These are phyloP conservation scores for Lichtheimia ornata DNA, from an alignment of 371 early-diverging fungal genomes.

Conservation along the genomic window DNA sequence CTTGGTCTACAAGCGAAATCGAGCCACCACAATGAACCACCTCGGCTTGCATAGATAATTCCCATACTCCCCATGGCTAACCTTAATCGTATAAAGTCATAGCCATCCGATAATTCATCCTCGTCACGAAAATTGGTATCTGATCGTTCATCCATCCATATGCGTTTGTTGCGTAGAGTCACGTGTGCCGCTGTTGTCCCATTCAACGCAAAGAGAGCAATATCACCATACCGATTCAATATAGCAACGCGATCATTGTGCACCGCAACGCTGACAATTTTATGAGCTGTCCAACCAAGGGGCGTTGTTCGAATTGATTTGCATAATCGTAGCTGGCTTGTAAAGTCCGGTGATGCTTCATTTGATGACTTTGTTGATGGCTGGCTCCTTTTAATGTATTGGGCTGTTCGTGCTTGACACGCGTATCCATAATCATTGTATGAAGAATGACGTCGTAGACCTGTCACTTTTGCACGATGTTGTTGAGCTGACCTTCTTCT, in stretches of 20 bases:
- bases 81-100: conserved; percentile 39
- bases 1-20: conserved; percentile 38
- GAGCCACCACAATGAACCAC: conserved; percentile 46
- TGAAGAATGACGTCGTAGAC: conserved; percentile 32
- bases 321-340: conserved; percentile 18
- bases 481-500: conserved; percentile 9
- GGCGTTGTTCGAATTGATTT: conserved; percentile 41
- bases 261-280: conserved; percentile 33
- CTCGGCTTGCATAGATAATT: conserved; percentile 36
- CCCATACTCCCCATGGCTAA: conserved; percentile 44
- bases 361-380: not conserved
- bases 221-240: conserved; percentile 43
- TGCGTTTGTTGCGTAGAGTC: conserved; percentile 10
- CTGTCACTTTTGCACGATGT: conserved; percentile 12
- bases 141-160: conserved; percentile 34
- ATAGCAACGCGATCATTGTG: conserved; percentile 36
- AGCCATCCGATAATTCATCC: conserved; percentile 49
- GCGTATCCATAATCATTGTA: conserved; percentile 50
- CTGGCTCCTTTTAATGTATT: conserved; percentile 32
- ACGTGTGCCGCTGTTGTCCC: conserved; percentile 43
- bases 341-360: conserved; percentile 22
- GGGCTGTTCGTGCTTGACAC: conserved; percentile 41
- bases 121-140: conserved; percentile 25
- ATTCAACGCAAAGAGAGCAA: conserved; percentile 41
- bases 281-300: conserved; percentile 26